Evolutionary conservation across 306 rosid species (phyloP).

Genomic region (Medicago lupulina): DNA sequence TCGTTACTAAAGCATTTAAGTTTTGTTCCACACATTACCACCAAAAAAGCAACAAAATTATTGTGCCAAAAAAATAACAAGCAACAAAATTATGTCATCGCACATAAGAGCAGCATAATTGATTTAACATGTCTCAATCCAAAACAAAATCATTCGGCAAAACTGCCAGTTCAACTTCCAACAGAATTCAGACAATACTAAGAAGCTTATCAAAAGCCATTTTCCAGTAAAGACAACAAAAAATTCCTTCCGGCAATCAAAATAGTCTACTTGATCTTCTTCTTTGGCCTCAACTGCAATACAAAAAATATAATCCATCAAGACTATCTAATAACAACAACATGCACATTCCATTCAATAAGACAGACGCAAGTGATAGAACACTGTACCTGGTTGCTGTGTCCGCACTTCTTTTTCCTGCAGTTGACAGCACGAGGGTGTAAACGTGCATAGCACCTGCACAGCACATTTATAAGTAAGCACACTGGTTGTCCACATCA

Average conservation of each 20-base stretch:
- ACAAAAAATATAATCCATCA: conserved; percentile 10
- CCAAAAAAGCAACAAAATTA: conserved; percentile 18
- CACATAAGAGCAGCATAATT: conserved; percentile 29
- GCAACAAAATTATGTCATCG: conserved; percentile 26
- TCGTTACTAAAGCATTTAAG: not conserved
- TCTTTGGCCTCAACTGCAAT: conserved; percentile 98
- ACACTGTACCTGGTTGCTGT: conserved; percentile 87
- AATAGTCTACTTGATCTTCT: conserved; percentile 88
- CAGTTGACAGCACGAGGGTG: conserved; percentile 99
- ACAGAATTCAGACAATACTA: conserved; percentile 34
- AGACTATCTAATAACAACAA: not conserved
- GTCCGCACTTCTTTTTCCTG: conserved; percentile 99
- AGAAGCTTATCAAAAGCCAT: conserved; percentile 33
- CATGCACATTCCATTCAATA: not conserved
- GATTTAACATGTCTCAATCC: conserved; percentile 17
- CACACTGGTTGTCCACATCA: not conserved
- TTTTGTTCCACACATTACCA: not conserved
- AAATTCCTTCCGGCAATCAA: conserved; percentile 23
- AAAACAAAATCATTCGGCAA: conserved; percentile 28
- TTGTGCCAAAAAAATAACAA: not conserved
- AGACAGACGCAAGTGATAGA: not conserved
- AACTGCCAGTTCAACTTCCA: conserved; percentile 15
- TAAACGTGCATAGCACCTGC: conserved; percentile 91
- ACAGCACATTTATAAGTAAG: conserved; percentile 9
- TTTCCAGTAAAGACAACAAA: conserved; percentile 33